A percentile compares a stretch with the other conserved stretches of the same genome.
These are phyloP conservation scores for Psophocarpus tetragonolobus DNA, from an alignment of 306 rosid species.

Conservation along the genomic window DNA sequence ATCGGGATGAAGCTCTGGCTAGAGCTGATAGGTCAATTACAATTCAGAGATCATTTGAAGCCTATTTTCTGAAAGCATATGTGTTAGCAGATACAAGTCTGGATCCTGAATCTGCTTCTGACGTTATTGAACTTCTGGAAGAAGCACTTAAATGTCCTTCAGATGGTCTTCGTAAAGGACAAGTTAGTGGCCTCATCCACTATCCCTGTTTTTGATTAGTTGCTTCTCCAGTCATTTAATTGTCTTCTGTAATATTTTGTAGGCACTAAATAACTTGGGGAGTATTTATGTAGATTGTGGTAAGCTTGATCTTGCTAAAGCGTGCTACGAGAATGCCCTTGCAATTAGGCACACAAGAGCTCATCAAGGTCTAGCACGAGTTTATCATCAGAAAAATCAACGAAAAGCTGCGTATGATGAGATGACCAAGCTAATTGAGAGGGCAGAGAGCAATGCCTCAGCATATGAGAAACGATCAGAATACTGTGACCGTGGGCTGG, in stretches of 20 bases:
- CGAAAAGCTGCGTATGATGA: constrained; percentile 72
- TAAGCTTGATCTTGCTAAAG: constrained; percentile 60
- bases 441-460: constrained; percentile 63
- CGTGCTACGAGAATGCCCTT: constrained; percentile 72
- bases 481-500: constrained; percentile 65
- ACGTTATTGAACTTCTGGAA: constrained; percentile 58
- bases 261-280: constrained; percentile 78
- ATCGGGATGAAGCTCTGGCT: constrained; percentile 63
- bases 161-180: constrained; percentile 85
- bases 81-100: constrained; percentile 60
- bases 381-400: constrained; percentile 62
- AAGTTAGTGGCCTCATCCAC: constrained; percentile 45
- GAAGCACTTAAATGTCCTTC: constrained; percentile 80
- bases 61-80: constrained; percentile 71
- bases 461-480: constrained; percentile 86
- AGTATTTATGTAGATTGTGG: constrained; percentile 72
- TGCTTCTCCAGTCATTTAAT: constrained; percentile 32
- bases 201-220: neutral
- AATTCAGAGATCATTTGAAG: constrained; percentile 75
- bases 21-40: constrained; percentile 63
- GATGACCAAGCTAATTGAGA: constrained; percentile 74
- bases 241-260: constrained; percentile 36
- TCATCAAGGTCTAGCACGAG: constrained; percentile 81
- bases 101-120: constrained; percentile 51
- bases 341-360: constrained; percentile 80